These are phyloP conservation scores for Venturia asperata DNA, from an alignment of 2,329 filamentous ascomycete species.

Conservation along the genomic window DNA sequence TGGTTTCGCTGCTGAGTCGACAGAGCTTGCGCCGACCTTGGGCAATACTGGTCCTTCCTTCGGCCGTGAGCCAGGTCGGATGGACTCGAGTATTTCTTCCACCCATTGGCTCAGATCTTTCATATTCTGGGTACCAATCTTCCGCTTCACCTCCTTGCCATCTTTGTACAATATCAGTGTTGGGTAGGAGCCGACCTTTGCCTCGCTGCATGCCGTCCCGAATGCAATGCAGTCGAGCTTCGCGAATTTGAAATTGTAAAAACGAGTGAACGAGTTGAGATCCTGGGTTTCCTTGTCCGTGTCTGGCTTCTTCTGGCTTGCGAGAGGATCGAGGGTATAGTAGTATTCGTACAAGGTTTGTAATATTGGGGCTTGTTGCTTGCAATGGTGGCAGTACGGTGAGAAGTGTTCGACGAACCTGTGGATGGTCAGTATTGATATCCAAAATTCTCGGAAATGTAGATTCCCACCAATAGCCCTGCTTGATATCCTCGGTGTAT, in stretches of 20 bases:
- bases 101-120: slow-evolving; percentile 60
- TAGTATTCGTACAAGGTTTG: slow-evolving; percentile 96
- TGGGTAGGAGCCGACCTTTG: slow-evolving; percentile 65
- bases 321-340: slow-evolving; percentile 55
- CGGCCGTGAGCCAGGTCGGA: slow-evolving; percentile 74
- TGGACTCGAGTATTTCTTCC: slow-evolving; percentile 68
- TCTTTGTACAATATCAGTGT: slow-evolving; percentile 74
- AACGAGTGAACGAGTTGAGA: slow-evolving; percentile 65
- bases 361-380: slow-evolving; percentile 71
- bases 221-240: slow-evolving; percentile 79
- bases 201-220: slow-evolving; percentile 65
- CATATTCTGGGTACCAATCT: slow-evolving; percentile 63
- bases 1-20: slow-evolving; percentile 35
- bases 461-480: slow-evolving; percentile 59
- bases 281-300: slow-evolving; percentile 43
- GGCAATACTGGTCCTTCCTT: slow-evolving; percentile 61
- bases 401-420: slow-evolving; percentile 46
- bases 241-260: slow-evolving; percentile 85
- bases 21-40: slow-evolving; percentile 54
- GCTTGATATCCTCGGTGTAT: slow-evolving; percentile 51
- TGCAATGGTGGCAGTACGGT: slow-evolving; percentile 61
- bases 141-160: slow-evolving; percentile 57
- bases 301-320: slow-evolving; percentile 31
- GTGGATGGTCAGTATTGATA: slow-evolving; percentile 25
- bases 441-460: slow-evolving; percentile 16